Evolutionary conservation across 257 asterid species (phyloP).

Genomic region (Linderniella brevidens): DNA sequence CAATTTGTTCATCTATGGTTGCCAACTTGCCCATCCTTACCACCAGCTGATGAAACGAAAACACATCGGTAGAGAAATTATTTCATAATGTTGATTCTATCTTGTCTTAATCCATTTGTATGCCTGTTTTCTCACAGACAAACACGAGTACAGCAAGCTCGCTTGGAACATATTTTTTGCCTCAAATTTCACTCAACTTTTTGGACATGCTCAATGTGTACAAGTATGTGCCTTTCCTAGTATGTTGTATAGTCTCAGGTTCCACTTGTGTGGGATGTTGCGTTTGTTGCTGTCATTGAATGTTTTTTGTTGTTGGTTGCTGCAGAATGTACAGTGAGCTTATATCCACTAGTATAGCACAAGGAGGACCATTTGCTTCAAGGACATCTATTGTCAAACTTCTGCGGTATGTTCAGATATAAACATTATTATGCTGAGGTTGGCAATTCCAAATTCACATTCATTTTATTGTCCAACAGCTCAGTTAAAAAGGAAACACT

Average conservation of each 20-base stretch:
- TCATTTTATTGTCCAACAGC: slow-evolving; percentile 26
- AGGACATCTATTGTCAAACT: slow-evolving; percentile 81
- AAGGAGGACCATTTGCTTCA: slow-evolving; percentile 95
- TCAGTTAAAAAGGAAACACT: slow-evolving; percentile 94
- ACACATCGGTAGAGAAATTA: too few relatives aligned
- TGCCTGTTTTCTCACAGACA: slow-evolving; percentile 43
- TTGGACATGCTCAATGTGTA: slow-evolving; percentile 97
- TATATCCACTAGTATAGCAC: slow-evolving; percentile 78
- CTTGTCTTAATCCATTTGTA: too few relatives aligned
- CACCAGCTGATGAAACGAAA: too few relatives aligned
- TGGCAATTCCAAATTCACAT: background rate
- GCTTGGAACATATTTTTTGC: slow-evolving; percentile 73
- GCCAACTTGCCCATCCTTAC: too few relatives aligned
- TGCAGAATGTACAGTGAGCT: slow-evolving; percentile 98
- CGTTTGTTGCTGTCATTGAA: background rate
- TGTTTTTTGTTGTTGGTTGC: slow-evolving; percentile 16
- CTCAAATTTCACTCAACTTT: slow-evolving; percentile 73
- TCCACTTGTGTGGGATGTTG: too few relatives aligned
- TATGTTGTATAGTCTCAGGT: too few relatives aligned
- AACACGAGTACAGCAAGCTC: slow-evolving; percentile 88
- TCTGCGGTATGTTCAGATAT: slow-evolving; percentile 35
- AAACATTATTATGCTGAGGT: background rate
- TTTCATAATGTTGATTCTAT: too few relatives aligned
- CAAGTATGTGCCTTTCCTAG: slow-evolving; percentile 28
- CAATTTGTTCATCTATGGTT: too few relatives aligned